Base-by-base conservation (phyloP, 1,284 basidiomycete genomes). In the Trichosporon asahii region DNA sequence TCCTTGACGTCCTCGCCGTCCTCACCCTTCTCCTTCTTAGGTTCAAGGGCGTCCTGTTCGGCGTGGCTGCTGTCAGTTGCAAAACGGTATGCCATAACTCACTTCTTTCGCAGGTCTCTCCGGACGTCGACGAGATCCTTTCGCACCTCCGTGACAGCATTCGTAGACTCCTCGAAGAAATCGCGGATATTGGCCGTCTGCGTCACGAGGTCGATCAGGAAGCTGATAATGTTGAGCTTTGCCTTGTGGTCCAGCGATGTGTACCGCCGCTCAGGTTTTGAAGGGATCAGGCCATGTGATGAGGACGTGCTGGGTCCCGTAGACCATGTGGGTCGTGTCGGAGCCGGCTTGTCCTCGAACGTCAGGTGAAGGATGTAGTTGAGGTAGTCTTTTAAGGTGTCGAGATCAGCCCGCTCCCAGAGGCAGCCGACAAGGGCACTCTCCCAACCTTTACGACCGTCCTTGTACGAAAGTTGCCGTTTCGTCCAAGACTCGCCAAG, bases 41-140 rank as follows among this genome's bases (percentile, higher is more conserved):
- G 80, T 65, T 84, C 83, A 4, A 82, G 71, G 1, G 76, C 79
- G 25, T 79, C 79, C 29, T 73, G 76, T 66, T 82, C 84, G 64
- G 84, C 84, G 65, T 86, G 78, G 25, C 80, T 82, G 68, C 2
- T 31, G 61, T 68, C 33, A 70, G 67, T 44, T 60, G 18, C 2
- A 9, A 21, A 25, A 27, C n/a, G n/a, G 8, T 8, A 18, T 7
- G 23, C 27, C 23, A 21, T 53, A 33, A 88, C 93, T 85, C 80
- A 94, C 93, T 90, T 87, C 78, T 91, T 89, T 83, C 93, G 95
- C 84, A 91, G 91, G 75, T 90, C 87, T 72, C 95, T 87, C 82
- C 95, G 95, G 66, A 95, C 89, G 75, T 99, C 96, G 44, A 96
- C 93, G 82, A 95, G 93, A 82, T 96, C 94, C 85, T 99, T 99